Base-by-base conservation (phyloP, 805 yeast species). In the Jamesozyma lodderae region DNA sequence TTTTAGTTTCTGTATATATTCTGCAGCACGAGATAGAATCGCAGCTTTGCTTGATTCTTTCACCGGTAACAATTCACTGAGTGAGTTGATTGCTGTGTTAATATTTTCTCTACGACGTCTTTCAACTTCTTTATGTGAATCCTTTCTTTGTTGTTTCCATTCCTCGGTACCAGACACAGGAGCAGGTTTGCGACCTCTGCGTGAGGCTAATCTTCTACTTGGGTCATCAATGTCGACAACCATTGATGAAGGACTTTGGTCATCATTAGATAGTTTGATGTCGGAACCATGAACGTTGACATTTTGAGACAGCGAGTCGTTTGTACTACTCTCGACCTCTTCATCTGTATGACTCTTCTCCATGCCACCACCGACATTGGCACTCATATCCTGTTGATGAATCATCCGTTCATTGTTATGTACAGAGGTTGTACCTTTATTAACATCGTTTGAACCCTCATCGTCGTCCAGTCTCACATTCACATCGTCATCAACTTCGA, bases 41-140 rank as follows among this genome's bases (percentile, higher is more conserved):
- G 86, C 90, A 14, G 96, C 82, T 68, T 92, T 92, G 62, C 90
- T 90, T 22, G 55, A 41, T 40, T 86, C 95, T 35, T 78, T 75
- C 11, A 84, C 77, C 14, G 95, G 95, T 39, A 88, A 74, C 42
- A 88, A 60, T 18, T 75, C 75, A 23, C 88, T 81, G 49, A 88
- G 69, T 49, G 79, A 84, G 51, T 76, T 77, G 54, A 88, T 86
- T n/a, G 95, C 96, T 30, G 70, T 66, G 62, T 86, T 88, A 56
- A 88, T 88, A 33, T 79, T 75, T 57, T 87, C 95, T 55, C 96
- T 75, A 62, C 96, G 75, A 51, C 95, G 77, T 56, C 95, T 73
- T 64, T 88, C 96, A 17, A 88, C 96, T 63, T 88, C 96, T 63
- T 87, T 88, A 67, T 92, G 98, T 62, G 86, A 88, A 51, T 84